Conservation (phyloP, 345 rosid species). For the Hibiscus trionum region DNA sequence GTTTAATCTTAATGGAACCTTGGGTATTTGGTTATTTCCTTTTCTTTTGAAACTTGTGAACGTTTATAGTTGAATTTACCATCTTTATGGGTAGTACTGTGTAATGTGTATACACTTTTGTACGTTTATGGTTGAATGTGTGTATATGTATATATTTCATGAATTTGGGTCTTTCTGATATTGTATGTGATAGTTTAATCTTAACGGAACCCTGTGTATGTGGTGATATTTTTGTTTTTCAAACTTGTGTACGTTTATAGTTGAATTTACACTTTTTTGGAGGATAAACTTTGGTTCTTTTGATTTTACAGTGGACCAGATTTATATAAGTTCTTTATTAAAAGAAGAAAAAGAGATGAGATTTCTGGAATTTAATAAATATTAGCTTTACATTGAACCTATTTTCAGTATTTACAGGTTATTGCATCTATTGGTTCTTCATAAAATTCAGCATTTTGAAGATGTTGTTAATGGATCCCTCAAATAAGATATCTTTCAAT, state of each 20-base stretch:
- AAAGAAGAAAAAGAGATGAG: no score
- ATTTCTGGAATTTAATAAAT: no score
- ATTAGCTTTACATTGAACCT: neutral
- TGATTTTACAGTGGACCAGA: no score
- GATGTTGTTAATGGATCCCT: conserved; percentile 53
- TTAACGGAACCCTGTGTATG: neutral
- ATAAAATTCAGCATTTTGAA: neutral
- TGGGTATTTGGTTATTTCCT: neutral
- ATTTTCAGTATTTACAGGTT: neutral
- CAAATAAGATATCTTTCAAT: conserved; percentile 46
- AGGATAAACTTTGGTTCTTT: no score
- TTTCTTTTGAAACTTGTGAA: neutral
- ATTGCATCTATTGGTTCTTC: neutral
- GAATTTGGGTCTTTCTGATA: neutral
- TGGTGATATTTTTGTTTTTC: neutral
- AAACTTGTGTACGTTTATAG: neutral
- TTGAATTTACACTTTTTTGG: neutral
- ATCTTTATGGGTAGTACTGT: neutral
- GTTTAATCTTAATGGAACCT: neutral
- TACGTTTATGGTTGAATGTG: no score
- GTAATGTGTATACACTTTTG: no score
- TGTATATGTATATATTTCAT: neutral
- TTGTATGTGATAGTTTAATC: neutral
- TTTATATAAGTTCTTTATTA: no score
- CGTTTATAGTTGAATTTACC: neutral